phyloP scores from a whole-genome alignment of 2,329 filamentous ascomycete genomes.

The Scedosporium aurantiacum region DNA sequence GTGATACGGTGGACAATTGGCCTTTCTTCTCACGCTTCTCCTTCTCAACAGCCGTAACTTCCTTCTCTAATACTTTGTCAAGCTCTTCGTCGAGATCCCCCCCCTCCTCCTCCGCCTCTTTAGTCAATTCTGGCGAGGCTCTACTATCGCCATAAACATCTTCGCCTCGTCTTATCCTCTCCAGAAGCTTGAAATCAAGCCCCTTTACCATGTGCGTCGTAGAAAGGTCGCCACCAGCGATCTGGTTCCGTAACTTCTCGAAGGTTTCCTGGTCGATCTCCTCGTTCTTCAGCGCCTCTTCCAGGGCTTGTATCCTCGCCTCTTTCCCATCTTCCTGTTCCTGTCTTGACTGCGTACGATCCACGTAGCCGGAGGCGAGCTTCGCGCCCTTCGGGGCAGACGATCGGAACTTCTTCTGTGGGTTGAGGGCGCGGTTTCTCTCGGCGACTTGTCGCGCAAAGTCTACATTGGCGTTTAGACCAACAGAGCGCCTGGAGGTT shows the following conservation, averaged over 20 bases:
- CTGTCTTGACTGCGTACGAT: constrained; percentile 60
- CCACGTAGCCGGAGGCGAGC: constrained; percentile 69
- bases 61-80: constrained; percentile 42
- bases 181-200: constrained; percentile 71
- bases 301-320: constrained; percentile 63
- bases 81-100: constrained; percentile 53
- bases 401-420: constrained; percentile 64
- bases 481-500: constrained; percentile 50
- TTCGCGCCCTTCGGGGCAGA: constrained; percentile 74
- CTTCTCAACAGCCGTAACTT: constrained; percentile 41
- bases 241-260: constrained; percentile 60
- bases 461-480: constrained; percentile 41
- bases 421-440: constrained; percentile 43
- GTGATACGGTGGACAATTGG: constrained; percentile 41
- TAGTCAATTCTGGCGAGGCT: constrained; percentile 2
- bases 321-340: constrained; percentile 43
- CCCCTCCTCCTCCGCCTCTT: constrained; percentile 17
- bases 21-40: constrained; percentile 44
- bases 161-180: constrained; percentile 58
- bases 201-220: constrained; percentile 88
- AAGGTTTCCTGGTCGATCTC: constrained; percentile 76
- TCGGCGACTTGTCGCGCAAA: constrained; percentile 82
- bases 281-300: constrained; percentile 70
- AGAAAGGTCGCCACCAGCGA: constrained; percentile 68
- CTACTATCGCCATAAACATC: constrained; percentile 40